A percentile compares a stretch with the other conserved stretches of the same genome.
phyloP scores from a whole-genome alignment of 1,284 basidiomycete genomes.

The Cerrena zonata region DNA sequence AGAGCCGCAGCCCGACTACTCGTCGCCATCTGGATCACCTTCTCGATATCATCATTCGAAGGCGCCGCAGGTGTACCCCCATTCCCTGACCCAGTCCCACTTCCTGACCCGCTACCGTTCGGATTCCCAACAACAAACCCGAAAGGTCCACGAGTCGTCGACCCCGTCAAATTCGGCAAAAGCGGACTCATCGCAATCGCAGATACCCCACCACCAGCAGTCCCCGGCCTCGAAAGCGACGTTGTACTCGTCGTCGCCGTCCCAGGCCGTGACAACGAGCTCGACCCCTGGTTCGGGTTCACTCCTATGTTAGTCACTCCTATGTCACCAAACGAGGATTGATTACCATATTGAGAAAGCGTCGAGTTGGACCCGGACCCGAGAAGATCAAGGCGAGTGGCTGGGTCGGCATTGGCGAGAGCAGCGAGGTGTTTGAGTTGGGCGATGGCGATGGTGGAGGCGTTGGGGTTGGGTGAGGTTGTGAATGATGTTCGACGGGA shows the following conservation, averaged over 20 bases:
- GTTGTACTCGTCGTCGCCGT: background rate
- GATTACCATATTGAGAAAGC: too few species aligned
- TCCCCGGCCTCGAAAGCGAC: background rate
- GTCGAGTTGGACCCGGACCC: too few species aligned
- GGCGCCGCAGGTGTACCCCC: constrained; percentile 21
- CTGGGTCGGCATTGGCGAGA: too few species aligned
- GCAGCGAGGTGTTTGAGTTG: too few species aligned
- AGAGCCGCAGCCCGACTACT: constrained; percentile 31
- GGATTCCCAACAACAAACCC: background rate
- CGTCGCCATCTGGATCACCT: constrained; percentile 72
- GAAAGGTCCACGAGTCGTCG: background rate
- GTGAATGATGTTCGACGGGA: constrained; percentile 1
- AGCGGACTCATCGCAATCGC: background rate
- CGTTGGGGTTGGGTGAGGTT: background rate
- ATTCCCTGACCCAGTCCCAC: background rate
- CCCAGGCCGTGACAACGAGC: too few species aligned
- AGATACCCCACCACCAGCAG: background rate
- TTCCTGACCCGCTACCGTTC: background rate
- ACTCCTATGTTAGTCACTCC: too few species aligned
- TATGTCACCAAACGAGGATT: too few species aligned
- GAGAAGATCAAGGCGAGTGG: too few species aligned
- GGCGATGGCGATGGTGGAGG: background rate
- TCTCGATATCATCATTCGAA: constrained; percentile 75
- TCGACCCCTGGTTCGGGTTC: too few species aligned
- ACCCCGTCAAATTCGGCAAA: background rate